phyloP scores from a whole-genome alignment of 805 yeast genomes.

The Candida wancherniae region DNA sequence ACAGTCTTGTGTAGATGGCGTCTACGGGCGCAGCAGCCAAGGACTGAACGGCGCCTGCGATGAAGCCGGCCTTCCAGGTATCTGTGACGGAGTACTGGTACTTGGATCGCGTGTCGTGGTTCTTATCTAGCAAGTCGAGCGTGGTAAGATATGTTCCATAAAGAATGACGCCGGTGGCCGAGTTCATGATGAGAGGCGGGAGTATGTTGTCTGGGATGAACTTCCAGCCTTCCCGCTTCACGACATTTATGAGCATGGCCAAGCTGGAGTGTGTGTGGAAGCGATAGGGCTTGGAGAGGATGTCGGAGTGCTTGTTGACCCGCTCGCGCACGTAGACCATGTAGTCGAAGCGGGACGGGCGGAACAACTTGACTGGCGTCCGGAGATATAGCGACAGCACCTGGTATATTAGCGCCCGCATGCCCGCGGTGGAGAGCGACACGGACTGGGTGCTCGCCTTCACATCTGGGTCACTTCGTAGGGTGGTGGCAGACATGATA shows the following conservation, averaged over 20 bases:
- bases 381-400: conserved; percentile 72
- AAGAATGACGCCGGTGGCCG: conserved; percentile 80
- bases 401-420: conserved; percentile 78
- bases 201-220: conserved; percentile 79
- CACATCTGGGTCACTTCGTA: conserved; percentile 13
- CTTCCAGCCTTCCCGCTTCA: conserved; percentile 76
- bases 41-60: conserved; percentile 88
- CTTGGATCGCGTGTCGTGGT: conserved; percentile 8
- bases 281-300: conserved; percentile 46
- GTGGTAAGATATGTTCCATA: conserved; percentile 75
- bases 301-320: conserved; percentile 42
- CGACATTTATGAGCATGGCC: conserved; percentile 67
- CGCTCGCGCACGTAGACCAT: conserved; percentile 59
- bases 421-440: conserved; percentile 80
- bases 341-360: conserved; percentile 89
- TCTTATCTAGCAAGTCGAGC: conserved; percentile 29
- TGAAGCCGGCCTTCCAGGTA: conserved; percentile 72
- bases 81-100: conserved; percentile 34
- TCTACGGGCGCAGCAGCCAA: conserved; percentile 91
- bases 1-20: conserved; percentile 80
- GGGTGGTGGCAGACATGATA: conserved; percentile 7
- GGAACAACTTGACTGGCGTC: conserved; percentile 77
- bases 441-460: conserved; percentile 44
- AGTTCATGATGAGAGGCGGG: conserved; percentile 86
- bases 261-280: conserved; percentile 71